A percentile compares a stretch with the other conserved stretches of the same genome.
Conservation (phyloP, 306 rosid species). For the Lotus japonicus region DNA sequence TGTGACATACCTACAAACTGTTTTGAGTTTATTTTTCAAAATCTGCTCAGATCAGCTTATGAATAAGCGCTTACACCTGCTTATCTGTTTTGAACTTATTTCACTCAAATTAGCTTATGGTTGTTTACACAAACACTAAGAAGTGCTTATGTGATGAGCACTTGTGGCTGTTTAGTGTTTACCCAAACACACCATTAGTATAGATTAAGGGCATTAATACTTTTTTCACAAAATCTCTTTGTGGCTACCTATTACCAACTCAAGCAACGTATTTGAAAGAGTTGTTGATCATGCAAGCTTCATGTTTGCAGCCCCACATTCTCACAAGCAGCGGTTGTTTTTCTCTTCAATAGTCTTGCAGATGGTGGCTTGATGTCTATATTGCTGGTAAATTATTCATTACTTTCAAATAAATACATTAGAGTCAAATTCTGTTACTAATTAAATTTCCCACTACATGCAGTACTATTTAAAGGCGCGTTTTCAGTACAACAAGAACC, state of each 20-base stretch:
- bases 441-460: conserved; percentile 21
- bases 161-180: too few relatives aligned
- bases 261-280: neutral
- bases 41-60: too few relatives aligned
- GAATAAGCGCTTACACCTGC: too few relatives aligned
- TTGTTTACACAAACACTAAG: too few relatives aligned
- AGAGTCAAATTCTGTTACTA: neutral
- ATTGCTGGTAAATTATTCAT: conserved; percentile 40
- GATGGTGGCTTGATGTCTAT: conserved; percentile 67
- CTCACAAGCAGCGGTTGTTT: conserved; percentile 63
- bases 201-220: neutral
- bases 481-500: conserved; percentile 67
- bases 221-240: neutral
- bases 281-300: neutral
- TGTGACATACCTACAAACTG: too few relatives aligned
- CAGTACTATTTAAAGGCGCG: conserved; percentile 92
- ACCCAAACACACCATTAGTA: too few relatives aligned
- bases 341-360: conserved; percentile 65
- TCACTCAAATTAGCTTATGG: too few relatives aligned
- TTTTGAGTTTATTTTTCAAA: too few relatives aligned
- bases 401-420: neutral
- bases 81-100: too few relatives aligned
- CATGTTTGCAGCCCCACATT: conserved; percentile 57
- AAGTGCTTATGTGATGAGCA: too few relatives aligned
- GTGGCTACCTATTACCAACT: neutral